Evolutionary conservation across 1,284 basidiomycete species (phyloP), one percentile per base, ranked within the genome.

Genomic region (Cryptococcus jaspeensis): DNA sequence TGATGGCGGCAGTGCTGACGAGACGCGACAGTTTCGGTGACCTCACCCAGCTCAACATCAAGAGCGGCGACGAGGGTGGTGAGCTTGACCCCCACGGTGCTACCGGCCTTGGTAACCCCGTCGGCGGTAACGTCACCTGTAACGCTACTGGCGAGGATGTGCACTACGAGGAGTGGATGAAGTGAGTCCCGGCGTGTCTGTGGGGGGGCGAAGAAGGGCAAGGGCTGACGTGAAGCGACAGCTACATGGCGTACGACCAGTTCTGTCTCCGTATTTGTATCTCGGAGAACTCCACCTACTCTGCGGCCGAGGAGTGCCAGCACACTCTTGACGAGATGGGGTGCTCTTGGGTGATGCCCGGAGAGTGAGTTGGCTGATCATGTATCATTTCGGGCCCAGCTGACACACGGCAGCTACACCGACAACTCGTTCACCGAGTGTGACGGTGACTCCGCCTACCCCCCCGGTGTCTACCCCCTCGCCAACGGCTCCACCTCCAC

Each of bases 101-200:
- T 20, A 68, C 71, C 52, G 69, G 68, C 63, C 66, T 74, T 61
- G 81, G 80, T 43, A 82, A 82, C 76, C 81, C 81, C 41, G 69
- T 80, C 51, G 81, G 81, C 36, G 81, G 80, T 41, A 81, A 81
- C 64, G 81, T 81, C 50, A 81, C 80, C 48, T 76, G 79, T 36
- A 79, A 81, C 71, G 76, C 74, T 59, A 72, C 71, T 11, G 80
- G 80, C 25, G 43, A 64, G 28, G 81, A 82, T 53, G 78, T 80
- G 38, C 79, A 77, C 64, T 82, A 82, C 77, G 72, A 81, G 69
- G 79, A 82, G 68, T 81, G 80, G 80, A 81, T 76, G 74, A 50
- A 50, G 48, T 50, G 37, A 37, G 48, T 38, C 20, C 5, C 22
- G 9, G 25, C 15, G 15, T n/a, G 15, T 47, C 12, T 46, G 16